A percentile compares a stretch with the other conserved stretches of the same genome.
Conservation (phyloP, 306 rosid species). For the Canavalia gladiata region DNA sequence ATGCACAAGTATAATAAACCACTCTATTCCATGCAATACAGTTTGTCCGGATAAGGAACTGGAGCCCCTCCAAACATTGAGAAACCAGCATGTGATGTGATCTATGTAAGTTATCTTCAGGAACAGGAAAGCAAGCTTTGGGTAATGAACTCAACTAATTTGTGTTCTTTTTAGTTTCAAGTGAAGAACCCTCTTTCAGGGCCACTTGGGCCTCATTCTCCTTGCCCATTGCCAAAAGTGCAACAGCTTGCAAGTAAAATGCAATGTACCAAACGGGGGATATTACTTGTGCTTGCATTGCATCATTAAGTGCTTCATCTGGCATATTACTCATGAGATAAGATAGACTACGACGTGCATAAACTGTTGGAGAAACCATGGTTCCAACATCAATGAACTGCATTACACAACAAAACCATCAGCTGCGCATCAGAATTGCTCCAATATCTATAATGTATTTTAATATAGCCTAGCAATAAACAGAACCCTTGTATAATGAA, state of each 20-base stretch:
- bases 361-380: conserved; percentile 89
- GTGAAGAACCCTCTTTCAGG: conserved; percentile 79
- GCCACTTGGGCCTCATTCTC: conserved; percentile 80
- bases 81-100: conserved; percentile 50
- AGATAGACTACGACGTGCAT: conserved; percentile 91
- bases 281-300: conserved; percentile 79
- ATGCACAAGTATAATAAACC: conserved; percentile 58
- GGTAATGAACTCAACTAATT: conserved; percentile 26
- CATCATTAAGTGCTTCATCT: conserved; percentile 86
- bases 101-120: conserved; percentile 53
- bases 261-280: conserved; percentile 89
- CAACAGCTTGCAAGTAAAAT: conserved; percentile 77
- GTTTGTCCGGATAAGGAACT: conserved; percentile 41
- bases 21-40: conserved; percentile 45
- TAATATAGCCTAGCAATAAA: neutral
- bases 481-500: neutral
- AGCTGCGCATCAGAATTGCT: conserved; percentile 43
- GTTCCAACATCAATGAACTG: conserved; percentile 93
- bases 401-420: conserved; percentile 49
- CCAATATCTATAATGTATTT: conserved; percentile 1
- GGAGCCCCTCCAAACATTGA: conserved; percentile 52
- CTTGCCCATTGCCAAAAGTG: conserved; percentile 71
- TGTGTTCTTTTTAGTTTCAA: conserved; percentile 73
- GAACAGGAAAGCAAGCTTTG: conserved; percentile 40
- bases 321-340: conserved; percentile 79